Conservation (phyloP, 208 protist genomes). For the Wallacemonas sp. region DNA sequence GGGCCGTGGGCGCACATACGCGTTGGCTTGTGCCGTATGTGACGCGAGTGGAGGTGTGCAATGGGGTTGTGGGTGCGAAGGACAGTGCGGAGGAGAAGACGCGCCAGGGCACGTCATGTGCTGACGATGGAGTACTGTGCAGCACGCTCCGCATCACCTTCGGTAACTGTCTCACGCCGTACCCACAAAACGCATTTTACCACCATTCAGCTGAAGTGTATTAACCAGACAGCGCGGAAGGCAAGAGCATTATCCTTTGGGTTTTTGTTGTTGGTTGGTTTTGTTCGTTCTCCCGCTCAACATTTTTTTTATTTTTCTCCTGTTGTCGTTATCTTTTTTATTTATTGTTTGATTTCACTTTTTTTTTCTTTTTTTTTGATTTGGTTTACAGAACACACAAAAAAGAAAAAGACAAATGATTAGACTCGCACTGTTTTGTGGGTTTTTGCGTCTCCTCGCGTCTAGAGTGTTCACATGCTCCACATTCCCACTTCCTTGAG, state of each 20-base stretch:
- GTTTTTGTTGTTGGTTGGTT: not conserved
- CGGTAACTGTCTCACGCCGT: not conserved
- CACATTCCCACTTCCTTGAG: no score
- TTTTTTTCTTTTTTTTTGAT: not conserved
- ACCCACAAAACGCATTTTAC: conserved; percentile 10
- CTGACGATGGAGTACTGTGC: no score
- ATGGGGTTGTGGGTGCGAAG: no score
- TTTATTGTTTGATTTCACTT: conserved; percentile 2
- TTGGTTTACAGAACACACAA: no score
- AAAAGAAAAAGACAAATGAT: no score
- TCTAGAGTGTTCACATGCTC: no score
- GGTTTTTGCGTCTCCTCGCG: conserved; percentile 16
- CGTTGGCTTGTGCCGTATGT: no score
- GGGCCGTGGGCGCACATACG: no score
- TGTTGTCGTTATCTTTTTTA: conserved; percentile 1
- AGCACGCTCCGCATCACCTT: not conserved
- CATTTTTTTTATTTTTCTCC: not conserved
- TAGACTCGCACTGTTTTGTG: conserved; percentile 3
- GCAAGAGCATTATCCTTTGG: not conserved
- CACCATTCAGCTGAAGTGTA: not conserved
- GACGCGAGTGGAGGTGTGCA: no score
- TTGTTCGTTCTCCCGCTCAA: not conserved
- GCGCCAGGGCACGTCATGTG: no score
- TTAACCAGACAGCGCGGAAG: not conserved
- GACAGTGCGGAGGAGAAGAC: no score